Evolutionary conservation across 257 asterid species (phyloP).

Genomic region (Jasminum sambac): DNA sequence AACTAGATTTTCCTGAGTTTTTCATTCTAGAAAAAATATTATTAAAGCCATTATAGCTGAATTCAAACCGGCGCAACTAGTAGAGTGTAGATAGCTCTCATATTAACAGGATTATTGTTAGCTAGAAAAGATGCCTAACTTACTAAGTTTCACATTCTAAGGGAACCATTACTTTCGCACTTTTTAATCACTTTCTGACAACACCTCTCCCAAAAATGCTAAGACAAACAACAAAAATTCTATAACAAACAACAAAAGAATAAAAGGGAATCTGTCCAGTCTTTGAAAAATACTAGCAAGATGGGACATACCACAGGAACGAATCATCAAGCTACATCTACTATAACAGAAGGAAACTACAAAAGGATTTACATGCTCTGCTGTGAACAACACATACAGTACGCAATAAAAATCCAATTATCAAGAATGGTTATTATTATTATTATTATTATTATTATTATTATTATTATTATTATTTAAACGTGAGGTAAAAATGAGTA

Average conservation of each 20-base stretch:
- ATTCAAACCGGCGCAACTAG: neutral
- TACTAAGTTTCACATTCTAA: neutral
- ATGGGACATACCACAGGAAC: neutral
- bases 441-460: too few relatives aligned
- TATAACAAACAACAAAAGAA: too few relatives aligned
- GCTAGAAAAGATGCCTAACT: neutral
- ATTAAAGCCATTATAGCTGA: neutral
- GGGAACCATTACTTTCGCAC: too few relatives aligned
- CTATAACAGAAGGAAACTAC: neutral
- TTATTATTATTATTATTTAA: too few relatives aligned
- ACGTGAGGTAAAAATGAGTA: too few relatives aligned
- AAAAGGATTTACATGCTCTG: neutral
- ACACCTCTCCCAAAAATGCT: too few relatives aligned
- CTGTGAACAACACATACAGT: neutral
- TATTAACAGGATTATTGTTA: neutral
- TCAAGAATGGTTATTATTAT: too few relatives aligned
- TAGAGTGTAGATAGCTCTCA: neutral
- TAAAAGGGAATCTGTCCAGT: neutral
- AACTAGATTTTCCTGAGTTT: neutral
- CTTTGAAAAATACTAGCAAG: neutral
- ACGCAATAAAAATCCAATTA: neutral
- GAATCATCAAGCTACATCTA: neutral
- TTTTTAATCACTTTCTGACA: too few relatives aligned
- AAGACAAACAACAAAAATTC: too few relatives aligned
- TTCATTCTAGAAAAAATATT: neutral